A percentile compares a stretch with the other conserved stretches of the same genome.
phyloP scores from a whole-genome alignment of 164 flowering plant genomes.

The Hamamelis virginiana region DNA sequence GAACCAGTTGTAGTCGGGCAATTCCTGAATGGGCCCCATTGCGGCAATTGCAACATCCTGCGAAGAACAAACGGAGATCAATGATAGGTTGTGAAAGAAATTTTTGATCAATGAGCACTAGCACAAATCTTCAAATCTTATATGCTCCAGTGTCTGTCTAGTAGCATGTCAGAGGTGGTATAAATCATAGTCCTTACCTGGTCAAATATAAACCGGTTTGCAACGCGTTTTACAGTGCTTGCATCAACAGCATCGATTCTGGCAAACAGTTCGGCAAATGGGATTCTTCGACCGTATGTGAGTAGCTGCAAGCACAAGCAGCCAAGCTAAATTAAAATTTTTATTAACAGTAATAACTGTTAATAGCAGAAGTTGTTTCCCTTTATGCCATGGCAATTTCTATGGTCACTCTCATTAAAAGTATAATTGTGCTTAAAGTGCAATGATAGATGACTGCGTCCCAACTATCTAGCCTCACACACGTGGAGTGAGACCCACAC shows the following conservation, averaged over 20 bases:
- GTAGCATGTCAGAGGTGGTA: too few relatives aligned
- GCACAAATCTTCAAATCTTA: background rate
- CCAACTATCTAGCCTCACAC: too few relatives aligned
- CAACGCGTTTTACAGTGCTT: conserved; percentile 85
- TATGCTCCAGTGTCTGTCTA: too few relatives aligned
- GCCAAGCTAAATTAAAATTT: background rate
- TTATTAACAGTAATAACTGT: background rate
- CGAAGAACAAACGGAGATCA: background rate
- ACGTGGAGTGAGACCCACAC: too few relatives aligned
- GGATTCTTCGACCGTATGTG: conserved; percentile 88
- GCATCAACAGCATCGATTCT: conserved; percentile 96
- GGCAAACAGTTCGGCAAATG: conserved; percentile 82
- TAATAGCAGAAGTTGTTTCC: background rate
- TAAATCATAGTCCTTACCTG: conserved; percentile 37
- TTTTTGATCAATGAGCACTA: background rate
- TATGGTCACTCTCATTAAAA: too few relatives aligned
- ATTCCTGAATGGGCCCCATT: conserved; percentile 73
- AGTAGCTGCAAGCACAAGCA: conserved; percentile 62
- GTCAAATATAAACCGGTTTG: conserved; percentile 80
- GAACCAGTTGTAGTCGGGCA: conserved; percentile 99
- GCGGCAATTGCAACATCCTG: conserved; percentile 95
- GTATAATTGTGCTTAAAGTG: too few relatives aligned
- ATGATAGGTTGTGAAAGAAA: background rate
- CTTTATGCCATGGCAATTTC: too few relatives aligned
- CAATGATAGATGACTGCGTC: too few relatives aligned